Evolutionary conservation across 164 flowering plant species (phyloP).

Genomic region (Sextonia rubra): DNA sequence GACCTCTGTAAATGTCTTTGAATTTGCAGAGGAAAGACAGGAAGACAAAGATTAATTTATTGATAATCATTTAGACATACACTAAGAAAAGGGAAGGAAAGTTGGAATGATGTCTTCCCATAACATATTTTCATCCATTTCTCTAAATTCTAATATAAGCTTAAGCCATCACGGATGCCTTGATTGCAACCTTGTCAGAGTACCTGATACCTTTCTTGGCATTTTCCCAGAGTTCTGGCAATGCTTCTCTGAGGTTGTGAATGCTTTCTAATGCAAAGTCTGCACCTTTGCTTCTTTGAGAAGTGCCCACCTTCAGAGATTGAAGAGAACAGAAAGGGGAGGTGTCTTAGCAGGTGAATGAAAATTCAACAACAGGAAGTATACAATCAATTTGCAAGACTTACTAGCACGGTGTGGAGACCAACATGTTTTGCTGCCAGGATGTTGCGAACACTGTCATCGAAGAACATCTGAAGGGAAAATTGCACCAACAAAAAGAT

Average conservation of each 20-base stretch:
- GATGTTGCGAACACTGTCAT: conserved; percentile 83
- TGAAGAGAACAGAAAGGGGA: not conserved
- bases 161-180: conserved; percentile 66
- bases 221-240: conserved; percentile 86
- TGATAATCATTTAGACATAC: no score
- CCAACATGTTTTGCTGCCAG: conserved; percentile 63
- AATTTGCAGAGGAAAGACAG: no score
- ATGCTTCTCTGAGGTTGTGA: conserved; percentile 83
- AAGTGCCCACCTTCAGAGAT: conserved; percentile 63
- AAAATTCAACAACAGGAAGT: no score
- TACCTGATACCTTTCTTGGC: conserved; percentile 39
- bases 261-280: conserved; percentile 90
- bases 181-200: conserved; percentile 49
- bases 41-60: no score
- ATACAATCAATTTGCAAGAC: conserved; percentile 5
- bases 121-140: no score
- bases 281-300: conserved; percentile 53
- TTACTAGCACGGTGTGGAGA: conserved; percentile 85
- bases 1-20: no score
- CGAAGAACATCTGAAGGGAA: conserved; percentile 76
- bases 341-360: no score
- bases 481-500: not conserved
- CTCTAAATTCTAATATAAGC: no score
- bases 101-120: no score
- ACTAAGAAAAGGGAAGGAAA: no score